Base-by-base conservation (phyloP, 2,329 filamentous ascomycete species). In the Cercospora berteroae region DNA sequence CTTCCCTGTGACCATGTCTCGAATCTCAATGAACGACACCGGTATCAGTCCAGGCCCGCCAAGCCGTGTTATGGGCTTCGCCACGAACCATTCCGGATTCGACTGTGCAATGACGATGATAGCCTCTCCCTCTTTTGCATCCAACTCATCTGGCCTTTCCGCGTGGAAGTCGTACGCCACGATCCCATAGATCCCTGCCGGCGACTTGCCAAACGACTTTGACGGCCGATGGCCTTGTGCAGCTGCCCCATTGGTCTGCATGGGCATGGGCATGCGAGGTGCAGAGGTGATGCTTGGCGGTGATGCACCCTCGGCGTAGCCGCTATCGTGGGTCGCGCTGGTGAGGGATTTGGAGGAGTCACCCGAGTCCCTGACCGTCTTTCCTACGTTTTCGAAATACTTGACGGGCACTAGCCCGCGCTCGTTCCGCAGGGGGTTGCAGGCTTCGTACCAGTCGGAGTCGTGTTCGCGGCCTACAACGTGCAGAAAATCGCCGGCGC, bases 21-120 rank as follows among this genome's bases (percentile, higher is more conserved):
- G 87, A 73, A 99, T 94, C 81, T 99, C 93, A 73, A 99, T 92
- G 78, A 97, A 98, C 0, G 94, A 96, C 33, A 98, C 94, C 1
- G 95, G 95, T 72, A 99, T 98, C 74, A 99, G 82, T 48, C 95
- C 95, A 0, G 95, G 95, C 1, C 95, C 95, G 52, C 95, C 95
- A n/a, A 99, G 85, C 72, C 95, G 87, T 70, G 94, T 94, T 78
- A 99, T 99, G n/a, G 95, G 95, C 81, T 99, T 99, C 60, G 95
- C 95, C 69, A 99, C 94, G 77, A 98, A 98, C 95, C 95, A 99
- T 80, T 99, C 95, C 5, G 94, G 93, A 76, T 98, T 98, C 6
- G 94, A 98, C 80, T 98, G 95, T 55, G 95, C 95, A 77, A 98
- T 98, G 64, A 99, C 94, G 72, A 99, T 97, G 76, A 99, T 97